Conservation (phyloP, 2,329 filamentous ascomycete genomes). For the Paecilomyces dactylethromorphus region DNA sequence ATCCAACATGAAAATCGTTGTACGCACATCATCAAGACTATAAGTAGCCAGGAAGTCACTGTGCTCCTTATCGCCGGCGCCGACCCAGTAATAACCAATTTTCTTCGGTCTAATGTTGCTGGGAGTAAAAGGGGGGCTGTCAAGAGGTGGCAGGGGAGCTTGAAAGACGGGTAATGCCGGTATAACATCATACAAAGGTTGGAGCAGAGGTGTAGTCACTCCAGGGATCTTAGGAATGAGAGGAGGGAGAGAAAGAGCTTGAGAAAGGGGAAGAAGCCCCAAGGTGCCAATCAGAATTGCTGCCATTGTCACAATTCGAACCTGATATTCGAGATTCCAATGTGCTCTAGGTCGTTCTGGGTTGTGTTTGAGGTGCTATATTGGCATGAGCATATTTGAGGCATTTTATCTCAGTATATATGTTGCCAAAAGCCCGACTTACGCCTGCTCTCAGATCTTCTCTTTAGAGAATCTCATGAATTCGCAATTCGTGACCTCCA, state of each 20-base stretch:
- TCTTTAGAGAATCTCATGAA: background rate
- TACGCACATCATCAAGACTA: conserved; percentile 50
- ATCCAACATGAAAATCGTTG: background rate
- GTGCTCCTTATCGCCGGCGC: conserved; percentile 53
- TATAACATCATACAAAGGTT: conserved; percentile 25
- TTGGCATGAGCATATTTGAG: conserved; percentile 3
- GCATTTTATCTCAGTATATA: conserved; percentile 2
- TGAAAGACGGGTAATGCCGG: conserved; percentile 55
- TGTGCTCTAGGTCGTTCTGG: background rate
- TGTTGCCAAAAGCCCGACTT: background rate
- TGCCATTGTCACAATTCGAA: background rate
- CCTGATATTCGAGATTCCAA: background rate
- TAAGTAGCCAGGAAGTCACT: conserved; percentile 54
- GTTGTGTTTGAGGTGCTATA: background rate
- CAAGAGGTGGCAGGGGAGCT: conserved; percentile 52
- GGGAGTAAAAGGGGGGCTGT: conserved; percentile 46
- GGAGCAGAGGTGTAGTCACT: conserved; percentile 50
- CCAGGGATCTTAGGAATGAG: conserved; percentile 55
- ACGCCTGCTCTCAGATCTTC: background rate
- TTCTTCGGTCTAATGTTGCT: conserved; percentile 58
- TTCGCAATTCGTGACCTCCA: background rate
- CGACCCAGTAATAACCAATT: conserved; percentile 60
- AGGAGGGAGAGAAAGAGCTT: conserved; percentile 40
- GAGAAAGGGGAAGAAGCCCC: conserved; percentile 13
- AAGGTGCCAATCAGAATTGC: conserved; percentile 1